Percentiles rank a stretch among this genome's conserved stretches.
These are phyloP conservation scores for Penicillium riverlandense DNA, from an alignment of 495 filamentous ascomycete species.

Conservation along the genomic window DNA sequence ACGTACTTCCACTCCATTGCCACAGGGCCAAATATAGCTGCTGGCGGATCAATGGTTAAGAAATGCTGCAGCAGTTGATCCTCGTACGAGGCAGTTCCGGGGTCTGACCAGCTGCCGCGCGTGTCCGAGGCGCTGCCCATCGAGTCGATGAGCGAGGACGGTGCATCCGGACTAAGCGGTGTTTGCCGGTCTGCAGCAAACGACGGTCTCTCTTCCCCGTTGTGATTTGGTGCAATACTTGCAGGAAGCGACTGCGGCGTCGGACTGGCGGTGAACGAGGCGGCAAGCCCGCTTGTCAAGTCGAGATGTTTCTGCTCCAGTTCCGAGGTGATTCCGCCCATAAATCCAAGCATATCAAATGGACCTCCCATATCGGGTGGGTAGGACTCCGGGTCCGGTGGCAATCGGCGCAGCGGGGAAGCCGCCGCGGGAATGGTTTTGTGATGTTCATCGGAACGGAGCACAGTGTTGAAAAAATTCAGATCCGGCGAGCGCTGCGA, in stretches of 20 bases:
- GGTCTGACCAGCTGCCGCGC: constrained; percentile 14
- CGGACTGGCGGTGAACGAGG: constrained; percentile 6
- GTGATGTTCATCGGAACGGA: constrained; percentile 20
- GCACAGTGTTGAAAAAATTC: constrained; percentile 29
- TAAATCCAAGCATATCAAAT: constrained; percentile 36
- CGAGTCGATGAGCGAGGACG: constrained; percentile 11
- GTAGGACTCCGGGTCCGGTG: constrained; percentile 8
- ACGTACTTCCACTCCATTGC: constrained; percentile 32
- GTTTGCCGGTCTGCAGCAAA: constrained; percentile 4
- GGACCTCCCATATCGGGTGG: constrained; percentile 10
- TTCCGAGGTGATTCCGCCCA: constrained; percentile 33
- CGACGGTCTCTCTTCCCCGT: constrained; percentile 5
- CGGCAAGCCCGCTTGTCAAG: constrained; percentile 20
- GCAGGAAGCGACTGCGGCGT: constrained; percentile 7
- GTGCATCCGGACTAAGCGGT: constrained; percentile 9
- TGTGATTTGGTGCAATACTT: neutral
- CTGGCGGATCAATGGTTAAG: constrained; percentile 22
- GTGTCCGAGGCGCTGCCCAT: constrained; percentile 11
- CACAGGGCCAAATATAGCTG: constrained; percentile 29
- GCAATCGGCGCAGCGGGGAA: constrained; percentile 4
- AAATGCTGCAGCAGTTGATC: constrained; percentile 30
- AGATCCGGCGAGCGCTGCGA: constrained; percentile 14
- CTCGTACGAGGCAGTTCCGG: constrained; percentile 18
- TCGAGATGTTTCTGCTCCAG: constrained; percentile 33
- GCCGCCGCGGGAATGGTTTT: constrained; percentile 8